Conservation (phyloP, 2,329 filamentous ascomycete species). For the Zasmidium angulare region DNA sequence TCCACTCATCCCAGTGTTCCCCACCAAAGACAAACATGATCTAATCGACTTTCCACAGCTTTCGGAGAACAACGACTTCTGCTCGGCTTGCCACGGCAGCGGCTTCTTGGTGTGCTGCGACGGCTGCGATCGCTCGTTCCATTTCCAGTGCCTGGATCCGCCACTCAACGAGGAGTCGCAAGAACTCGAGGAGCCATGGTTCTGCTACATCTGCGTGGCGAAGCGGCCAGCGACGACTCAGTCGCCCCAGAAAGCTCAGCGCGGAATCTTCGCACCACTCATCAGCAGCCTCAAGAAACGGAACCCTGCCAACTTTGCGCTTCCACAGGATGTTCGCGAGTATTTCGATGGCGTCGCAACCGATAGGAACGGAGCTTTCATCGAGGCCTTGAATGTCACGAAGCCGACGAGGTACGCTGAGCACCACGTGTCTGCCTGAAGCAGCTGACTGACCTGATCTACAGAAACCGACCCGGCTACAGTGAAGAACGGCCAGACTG, state of each 20-base stretch:
- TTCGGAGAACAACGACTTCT: constrained; percentile 80
- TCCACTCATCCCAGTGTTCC: constrained; percentile 18
- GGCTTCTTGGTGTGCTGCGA: constrained; percentile 92
- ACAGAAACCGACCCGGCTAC: constrained; percentile 36
- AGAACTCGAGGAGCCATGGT: constrained; percentile 69
- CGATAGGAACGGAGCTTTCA: constrained; percentile 75
- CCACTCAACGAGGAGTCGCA: constrained; percentile 57
- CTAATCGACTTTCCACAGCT: constrained; percentile 43
- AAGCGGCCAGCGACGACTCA: constrained; percentile 30
- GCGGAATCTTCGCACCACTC: constrained; percentile 62
- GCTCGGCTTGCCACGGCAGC: constrained; percentile 78
- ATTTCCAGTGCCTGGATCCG: constrained; percentile 84
- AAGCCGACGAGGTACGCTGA: constrained; percentile 57
- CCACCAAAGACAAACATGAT: constrained; percentile 18
- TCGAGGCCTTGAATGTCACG: constrained; percentile 60
- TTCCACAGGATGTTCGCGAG: constrained; percentile 70
- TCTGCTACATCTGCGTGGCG: constrained; percentile 70
- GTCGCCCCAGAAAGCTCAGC: constrained; percentile 38
- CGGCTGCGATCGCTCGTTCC: constrained; percentile 84
- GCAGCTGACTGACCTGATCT: constrained; percentile 3
- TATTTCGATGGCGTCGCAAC: constrained; percentile 79
- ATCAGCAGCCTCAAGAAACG: constrained; percentile 50
- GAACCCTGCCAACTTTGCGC: constrained; percentile 43
- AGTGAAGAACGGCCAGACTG: constrained; percentile 45
- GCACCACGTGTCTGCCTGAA: constrained; percentile 1